Percentiles rank a stretch among this genome's conserved stretches.
Conservation (phyloP, 441 rosid genomes). For the Adansonia grandidieri region DNA sequence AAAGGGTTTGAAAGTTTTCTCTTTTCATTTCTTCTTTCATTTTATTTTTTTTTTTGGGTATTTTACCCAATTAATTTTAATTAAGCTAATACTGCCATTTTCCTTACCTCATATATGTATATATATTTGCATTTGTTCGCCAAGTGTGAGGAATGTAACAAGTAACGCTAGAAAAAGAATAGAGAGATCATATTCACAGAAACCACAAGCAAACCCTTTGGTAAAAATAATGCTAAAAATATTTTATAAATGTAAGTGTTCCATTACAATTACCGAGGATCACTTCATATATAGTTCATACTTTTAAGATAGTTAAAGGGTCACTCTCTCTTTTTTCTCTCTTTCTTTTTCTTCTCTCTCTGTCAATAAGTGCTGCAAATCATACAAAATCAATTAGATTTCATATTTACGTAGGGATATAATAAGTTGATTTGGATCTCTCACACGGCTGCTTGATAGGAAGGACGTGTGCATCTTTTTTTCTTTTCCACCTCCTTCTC, state of each 20-base stretch:
- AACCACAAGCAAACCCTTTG: not conserved
- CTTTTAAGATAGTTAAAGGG: constrained; percentile 40
- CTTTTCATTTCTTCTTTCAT: constrained; percentile 20
- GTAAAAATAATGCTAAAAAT: constrained; percentile 29
- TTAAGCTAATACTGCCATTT: constrained; percentile 17
- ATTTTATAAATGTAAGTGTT: constrained; percentile 35
- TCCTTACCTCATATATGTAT: constrained; percentile 4
- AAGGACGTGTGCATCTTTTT: constrained; percentile 36
- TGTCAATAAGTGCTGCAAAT: constrained; percentile 25
- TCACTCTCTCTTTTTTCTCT: constrained; percentile 24
- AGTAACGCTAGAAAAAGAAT: not conserved
- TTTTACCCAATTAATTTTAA: not conserved
- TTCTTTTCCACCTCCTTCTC: constrained; percentile 38
- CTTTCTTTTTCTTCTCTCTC: constrained; percentile 18
- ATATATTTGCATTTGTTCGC: constrained; percentile 24
- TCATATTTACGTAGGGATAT: constrained; percentile 62
- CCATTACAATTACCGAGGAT: constrained; percentile 56
- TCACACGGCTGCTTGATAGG: constrained; percentile 37
- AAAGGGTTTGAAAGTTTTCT: not conserved
- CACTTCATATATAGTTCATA: constrained; percentile 35
- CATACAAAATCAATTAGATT: constrained; percentile 55
- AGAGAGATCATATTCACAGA: not conserved
- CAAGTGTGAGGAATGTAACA: constrained; percentile 40
- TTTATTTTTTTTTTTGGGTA: not conserved
- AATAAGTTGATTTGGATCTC: constrained; percentile 52